phyloP scores from a whole-genome alignment of 2,329 filamentous ascomycete species.

The Elsinoe fawcettii region DNA sequence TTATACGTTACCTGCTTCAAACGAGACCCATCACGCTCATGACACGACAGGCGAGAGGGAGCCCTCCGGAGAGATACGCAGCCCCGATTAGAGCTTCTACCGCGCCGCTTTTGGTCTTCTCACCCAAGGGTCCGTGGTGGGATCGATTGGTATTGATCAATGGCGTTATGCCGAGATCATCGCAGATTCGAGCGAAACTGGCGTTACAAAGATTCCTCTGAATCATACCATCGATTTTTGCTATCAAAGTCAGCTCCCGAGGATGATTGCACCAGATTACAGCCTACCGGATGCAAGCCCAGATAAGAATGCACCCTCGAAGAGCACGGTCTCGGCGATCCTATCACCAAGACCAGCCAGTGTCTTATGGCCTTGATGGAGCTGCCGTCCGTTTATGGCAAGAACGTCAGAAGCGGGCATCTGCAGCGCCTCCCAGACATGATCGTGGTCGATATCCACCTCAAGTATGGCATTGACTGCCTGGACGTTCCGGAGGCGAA shows the following conservation, averaged over 20 bases:
- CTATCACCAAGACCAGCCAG: background rate
- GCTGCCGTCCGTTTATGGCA: background rate
- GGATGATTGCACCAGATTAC: background rate
- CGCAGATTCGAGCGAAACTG: background rate
- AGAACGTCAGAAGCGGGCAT: background rate
- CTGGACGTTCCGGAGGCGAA: background rate
- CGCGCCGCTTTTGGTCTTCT: background rate
- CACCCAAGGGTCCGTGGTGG: background rate
- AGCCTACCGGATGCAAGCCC: background rate
- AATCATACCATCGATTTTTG: background rate
- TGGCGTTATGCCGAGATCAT: background rate
- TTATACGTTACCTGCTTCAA: conserved; percentile 4
- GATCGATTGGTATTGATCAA: conserved; percentile 1
- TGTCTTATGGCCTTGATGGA: background rate
- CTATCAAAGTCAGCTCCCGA: background rate
- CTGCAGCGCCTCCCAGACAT: conserved; percentile 6
- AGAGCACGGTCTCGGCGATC: background rate
- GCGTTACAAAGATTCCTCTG: background rate
- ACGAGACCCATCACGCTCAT: background rate
- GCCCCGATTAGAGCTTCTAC: conserved; percentile 8
- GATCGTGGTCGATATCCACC: background rate
- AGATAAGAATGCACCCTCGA: background rate
- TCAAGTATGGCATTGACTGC: background rate
- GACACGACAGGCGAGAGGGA: background rate
- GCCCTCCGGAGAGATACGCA: background rate